phyloP scores from a whole-genome alignment of 805 yeast genomes.

The Nakazawaea siamensis region DNA sequence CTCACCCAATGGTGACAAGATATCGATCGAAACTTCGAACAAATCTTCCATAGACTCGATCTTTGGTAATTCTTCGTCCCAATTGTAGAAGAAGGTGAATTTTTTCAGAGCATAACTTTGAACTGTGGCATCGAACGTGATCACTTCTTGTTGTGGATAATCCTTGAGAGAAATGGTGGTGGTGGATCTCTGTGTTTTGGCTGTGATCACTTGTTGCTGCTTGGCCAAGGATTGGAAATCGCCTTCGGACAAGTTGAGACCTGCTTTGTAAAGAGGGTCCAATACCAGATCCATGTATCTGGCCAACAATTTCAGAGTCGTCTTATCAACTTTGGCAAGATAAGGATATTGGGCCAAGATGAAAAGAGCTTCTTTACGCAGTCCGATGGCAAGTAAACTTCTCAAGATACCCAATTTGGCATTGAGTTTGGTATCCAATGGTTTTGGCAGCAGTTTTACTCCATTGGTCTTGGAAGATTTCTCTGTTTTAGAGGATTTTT shows the following conservation, averaged over 20 bases:
- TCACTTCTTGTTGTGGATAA: conserved; percentile 3
- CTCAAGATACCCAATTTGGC: conserved; percentile 42
- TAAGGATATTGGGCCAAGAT: conserved; percentile 56
- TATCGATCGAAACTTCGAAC: conserved; percentile 35
- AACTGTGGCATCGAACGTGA: conserved; percentile 4
- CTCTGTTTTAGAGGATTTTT: conserved; percentile 11
- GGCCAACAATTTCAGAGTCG: conserved; percentile 36
- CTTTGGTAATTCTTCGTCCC: conserved; percentile 35
- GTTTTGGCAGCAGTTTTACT: conserved; percentile 12
- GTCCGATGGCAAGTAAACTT: conserved; percentile 48
- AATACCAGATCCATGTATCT: conserved; percentile 41
- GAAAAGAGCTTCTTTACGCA: conserved; percentile 52
- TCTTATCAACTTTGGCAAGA: conserved; percentile 45
- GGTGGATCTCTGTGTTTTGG: conserved; percentile 11
- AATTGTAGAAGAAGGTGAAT: conserved; percentile 37
- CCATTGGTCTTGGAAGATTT: background rate
- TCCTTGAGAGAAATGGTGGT: conserved; percentile 1
- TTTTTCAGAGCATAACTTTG: conserved; percentile 10
- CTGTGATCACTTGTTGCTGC: conserved; percentile 18
- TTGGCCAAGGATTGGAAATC: conserved; percentile 15
- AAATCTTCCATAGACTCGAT: conserved; percentile 35
- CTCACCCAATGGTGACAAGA: conserved; percentile 48
- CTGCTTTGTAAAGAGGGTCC: conserved; percentile 33
- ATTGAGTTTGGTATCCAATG: conserved; percentile 11
- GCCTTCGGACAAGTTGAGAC: conserved; percentile 10